Conservation (phyloP, 1,139 yeast genomes). For the Pneumocystis sp. region DNA sequence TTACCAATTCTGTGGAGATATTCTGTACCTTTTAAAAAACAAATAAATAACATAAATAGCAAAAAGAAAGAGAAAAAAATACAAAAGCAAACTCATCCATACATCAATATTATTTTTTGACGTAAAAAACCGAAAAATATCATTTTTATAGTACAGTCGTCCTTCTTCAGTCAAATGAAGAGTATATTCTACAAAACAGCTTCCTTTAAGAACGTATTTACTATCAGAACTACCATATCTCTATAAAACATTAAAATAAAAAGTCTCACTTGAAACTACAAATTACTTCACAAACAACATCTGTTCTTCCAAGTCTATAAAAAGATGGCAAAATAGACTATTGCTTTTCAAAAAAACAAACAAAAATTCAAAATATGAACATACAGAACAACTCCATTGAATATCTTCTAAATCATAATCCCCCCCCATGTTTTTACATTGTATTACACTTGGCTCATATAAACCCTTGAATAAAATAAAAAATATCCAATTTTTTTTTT, state of each 20-base stretch:
- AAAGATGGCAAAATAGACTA: slow-evolving; percentile 3
- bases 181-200: slow-evolving; percentile 5
- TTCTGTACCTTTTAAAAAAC: not conserved
- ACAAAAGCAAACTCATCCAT: not conserved
- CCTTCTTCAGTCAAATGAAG: slow-evolving; percentile 6
- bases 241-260: not conserved
- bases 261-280: not conserved
- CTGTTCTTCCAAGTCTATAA: slow-evolving; percentile 6
- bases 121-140: not conserved
- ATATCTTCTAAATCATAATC: slow-evolving; percentile 4
- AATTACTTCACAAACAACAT: slow-evolving; percentile 4
- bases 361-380: not conserved
- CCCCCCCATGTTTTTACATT: not conserved
- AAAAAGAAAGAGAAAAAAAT: not conserved
- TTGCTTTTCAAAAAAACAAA: not conserved
- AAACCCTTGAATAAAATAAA: not conserved
- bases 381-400: slow-evolving; percentile 6
- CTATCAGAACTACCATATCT: slow-evolving; percentile 3
- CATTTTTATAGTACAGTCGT: slow-evolving; percentile 12
- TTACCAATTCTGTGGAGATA: not conserved
- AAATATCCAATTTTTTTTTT: not conserved
- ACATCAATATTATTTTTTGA: not conserved
- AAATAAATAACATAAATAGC: not conserved
- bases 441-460: not conserved
- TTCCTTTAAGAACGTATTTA: slow-evolving; percentile 2